phyloP scores from a whole-genome alignment of 2,329 filamentous ascomycete genomes.

The Esteya vermicola region DNA sequence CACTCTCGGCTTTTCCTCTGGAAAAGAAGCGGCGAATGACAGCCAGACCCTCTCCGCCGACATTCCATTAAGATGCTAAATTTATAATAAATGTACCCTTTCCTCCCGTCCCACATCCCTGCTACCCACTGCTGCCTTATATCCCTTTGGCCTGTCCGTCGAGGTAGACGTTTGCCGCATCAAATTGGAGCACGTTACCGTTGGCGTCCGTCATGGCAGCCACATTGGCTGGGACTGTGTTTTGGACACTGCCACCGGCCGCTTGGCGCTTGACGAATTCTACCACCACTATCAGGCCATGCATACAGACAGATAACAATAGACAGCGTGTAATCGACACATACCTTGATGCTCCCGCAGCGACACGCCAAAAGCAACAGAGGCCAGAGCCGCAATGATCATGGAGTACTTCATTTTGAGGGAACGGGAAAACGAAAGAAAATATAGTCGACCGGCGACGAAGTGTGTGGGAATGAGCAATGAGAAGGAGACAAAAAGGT shows the following conservation, averaged over 20 bases:
- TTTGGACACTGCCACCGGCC: conserved; percentile 7
- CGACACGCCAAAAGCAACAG: conserved; percentile 24
- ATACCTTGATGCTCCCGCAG: conserved; percentile 1
- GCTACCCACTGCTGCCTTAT: too few species aligned
- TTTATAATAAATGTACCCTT: neutral
- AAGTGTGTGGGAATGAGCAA: too few species aligned
- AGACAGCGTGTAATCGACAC: neutral
- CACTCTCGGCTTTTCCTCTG: too few species aligned
- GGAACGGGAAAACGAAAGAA: neutral
- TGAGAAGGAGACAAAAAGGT: too few species aligned
- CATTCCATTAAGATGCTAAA: neutral
- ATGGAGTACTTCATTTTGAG: conserved; percentile 39
- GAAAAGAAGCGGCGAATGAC: too few species aligned
- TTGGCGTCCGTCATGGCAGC: conserved; percentile 30
- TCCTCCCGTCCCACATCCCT: neutral
- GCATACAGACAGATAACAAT: neutral
- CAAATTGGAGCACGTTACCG: conserved; percentile 31
- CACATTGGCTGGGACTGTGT: conserved; percentile 18
- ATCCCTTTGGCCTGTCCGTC: conserved; percentile 21
- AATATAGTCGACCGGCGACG: neutral
- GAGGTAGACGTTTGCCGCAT: conserved; percentile 26
- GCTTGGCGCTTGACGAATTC: conserved; percentile 2
- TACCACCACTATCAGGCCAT: neutral
- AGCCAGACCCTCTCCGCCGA: too few species aligned
- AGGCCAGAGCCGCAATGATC: conserved; percentile 30